Evolutionary conservation across 2,329 filamentous ascomycete genomes (phyloP).

Genomic region (Microcyclospora tardicrescens): DNA sequence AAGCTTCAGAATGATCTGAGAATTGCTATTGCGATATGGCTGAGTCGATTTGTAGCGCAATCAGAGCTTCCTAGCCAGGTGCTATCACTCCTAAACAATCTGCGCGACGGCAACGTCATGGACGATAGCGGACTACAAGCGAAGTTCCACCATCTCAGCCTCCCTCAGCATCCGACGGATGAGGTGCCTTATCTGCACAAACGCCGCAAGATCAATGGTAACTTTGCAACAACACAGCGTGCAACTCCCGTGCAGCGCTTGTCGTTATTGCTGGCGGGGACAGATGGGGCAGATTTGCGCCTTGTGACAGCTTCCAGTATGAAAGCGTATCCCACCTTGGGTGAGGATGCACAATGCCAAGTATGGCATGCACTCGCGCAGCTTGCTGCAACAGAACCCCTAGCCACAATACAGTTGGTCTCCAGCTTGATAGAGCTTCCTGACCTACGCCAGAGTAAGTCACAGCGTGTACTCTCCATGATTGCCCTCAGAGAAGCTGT

Average conservation of each 20-base stretch:
- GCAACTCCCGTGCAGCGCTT: background rate
- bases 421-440: slow-evolving; percentile 25
- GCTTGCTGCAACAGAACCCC: slow-evolving; percentile 8
- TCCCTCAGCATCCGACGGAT: background rate
- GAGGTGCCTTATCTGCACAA: slow-evolving; percentile 2
- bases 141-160: slow-evolving; percentile 10
- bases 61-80: slow-evolving; percentile 7
- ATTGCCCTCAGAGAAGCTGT: slow-evolving; percentile 55
- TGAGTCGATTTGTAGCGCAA: slow-evolving; percentile 7
- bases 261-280: slow-evolving; percentile 9
- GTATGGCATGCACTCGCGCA: slow-evolving; percentile 15
- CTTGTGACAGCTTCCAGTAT: too few species aligned
- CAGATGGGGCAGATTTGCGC: slow-evolving; percentile 7
- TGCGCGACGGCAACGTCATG: slow-evolving; percentile 14
- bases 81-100: slow-evolving; percentile 6
- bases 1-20: slow-evolving; percentile 14
- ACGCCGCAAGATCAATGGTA: slow-evolving; percentile 6
- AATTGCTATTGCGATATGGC: slow-evolving; percentile 13
- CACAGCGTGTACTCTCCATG: slow-evolving; percentile 57
- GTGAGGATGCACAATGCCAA: slow-evolving; percentile 9
- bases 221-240: too few species aligned
- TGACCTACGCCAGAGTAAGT: slow-evolving; percentile 37
- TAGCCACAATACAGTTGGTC: slow-evolving; percentile 5
- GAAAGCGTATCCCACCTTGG: slow-evolving; percentile 9
- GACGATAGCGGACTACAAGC: slow-evolving; percentile 11